Conservation (phyloP, 257 asterid species). For the Ligustrum vulgare region DNA sequence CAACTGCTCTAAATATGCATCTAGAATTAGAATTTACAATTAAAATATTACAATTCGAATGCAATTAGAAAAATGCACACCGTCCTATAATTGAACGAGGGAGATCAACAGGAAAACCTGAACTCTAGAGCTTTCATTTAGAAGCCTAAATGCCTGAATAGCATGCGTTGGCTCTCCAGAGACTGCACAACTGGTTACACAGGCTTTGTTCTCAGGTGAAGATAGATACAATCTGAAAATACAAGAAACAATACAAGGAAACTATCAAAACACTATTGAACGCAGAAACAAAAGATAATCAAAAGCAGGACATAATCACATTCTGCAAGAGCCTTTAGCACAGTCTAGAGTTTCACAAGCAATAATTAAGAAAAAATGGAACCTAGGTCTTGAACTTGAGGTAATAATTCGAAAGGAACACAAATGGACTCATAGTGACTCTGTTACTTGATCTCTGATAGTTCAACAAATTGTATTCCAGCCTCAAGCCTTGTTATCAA, state of each 20-base stretch:
- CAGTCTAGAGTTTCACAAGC: neutral
- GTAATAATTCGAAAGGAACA: neutral
- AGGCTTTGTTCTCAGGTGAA: slow-evolving; percentile 38
- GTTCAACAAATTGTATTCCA: neutral
- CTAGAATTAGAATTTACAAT: no score
- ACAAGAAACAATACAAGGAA: neutral
- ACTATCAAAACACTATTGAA: neutral
- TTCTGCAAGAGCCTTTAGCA: neutral
- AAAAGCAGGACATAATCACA: neutral
- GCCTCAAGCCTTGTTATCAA: neutral
- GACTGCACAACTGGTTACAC: slow-evolving; percentile 23
- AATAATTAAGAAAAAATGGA: neutral
- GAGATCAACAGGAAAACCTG: slow-evolving; percentile 36
- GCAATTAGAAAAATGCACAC: neutral
- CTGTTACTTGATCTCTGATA: neutral
- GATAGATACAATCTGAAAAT: slow-evolving; percentile 54
- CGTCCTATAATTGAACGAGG: neutral
- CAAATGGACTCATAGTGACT: neutral
- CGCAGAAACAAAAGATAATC: neutral
- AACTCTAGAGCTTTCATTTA: slow-evolving; percentile 49
- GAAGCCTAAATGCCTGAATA: slow-evolving; percentile 53
- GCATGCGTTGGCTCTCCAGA: slow-evolving; percentile 46
- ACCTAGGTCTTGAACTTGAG: neutral
- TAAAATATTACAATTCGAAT: no score
- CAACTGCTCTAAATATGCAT: no score